Base-by-base conservation (phyloP, 2,329 filamentous ascomycete species). In the Pseudogymnoascus verrucosus region DNA sequence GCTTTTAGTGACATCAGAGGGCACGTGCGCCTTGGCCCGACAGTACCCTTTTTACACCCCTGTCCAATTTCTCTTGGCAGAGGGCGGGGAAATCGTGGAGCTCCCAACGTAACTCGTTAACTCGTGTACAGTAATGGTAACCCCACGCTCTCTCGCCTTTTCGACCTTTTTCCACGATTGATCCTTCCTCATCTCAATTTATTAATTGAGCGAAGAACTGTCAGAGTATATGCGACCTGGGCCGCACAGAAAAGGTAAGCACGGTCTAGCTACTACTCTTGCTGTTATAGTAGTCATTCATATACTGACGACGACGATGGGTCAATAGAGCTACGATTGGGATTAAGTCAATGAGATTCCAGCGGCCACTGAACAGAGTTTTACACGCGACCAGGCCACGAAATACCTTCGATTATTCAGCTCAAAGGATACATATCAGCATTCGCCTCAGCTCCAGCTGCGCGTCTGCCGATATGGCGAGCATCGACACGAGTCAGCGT, bases 401-500 rank as follows among this genome's bases (percentile, higher is more conserved):
- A 31, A 61, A 14, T 26, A 61, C 21, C 31, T 40, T 42, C 14
- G 26, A 40, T 40, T 39, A 39, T 16, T 26, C 59, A 61, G 19
- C 59, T n/a, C 44, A 36, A 36, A 42, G 63, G 19, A 60, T 65
- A 47, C 44, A 60, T 26, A 60, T 65, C 57, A 64, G 34, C 26
- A 40, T 64, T 44, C 57, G 62, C 36, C 44, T 64, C 36, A 60
- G 44, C 28, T 65, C 64, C 7, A 59, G 37, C 47, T 34, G 44
- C 39, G 37, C 60, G 65, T 64, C 63, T 67, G 67, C 74, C 72
- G 73, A 78, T 36, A 96, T 95, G 90, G 89, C 86, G 73, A 86
- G 83, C 62, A 87, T 96, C 69, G 81, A 95, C 76, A 97, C 93
- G 37, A 86, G 87, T 63, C 81, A 85, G 67, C 89, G 91, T 71